phyloP scores from a whole-genome alignment of 805 yeast genomes.

The Myxozyma mucilagina region DNA sequence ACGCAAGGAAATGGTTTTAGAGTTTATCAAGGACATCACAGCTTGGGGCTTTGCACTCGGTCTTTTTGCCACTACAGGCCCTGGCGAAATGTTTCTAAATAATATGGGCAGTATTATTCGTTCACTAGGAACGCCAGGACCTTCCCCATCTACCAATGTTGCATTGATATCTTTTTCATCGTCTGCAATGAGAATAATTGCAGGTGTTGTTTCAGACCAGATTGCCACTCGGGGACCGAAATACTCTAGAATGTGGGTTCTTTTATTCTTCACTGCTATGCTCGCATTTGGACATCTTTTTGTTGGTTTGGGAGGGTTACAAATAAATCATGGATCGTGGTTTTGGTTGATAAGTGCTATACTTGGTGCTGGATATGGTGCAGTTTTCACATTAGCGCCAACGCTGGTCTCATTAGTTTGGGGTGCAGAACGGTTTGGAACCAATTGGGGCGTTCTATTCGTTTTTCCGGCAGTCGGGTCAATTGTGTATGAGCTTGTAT shows the following conservation, averaged over 20 bases:
- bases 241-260: constrained; percentile 39
- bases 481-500: constrained; percentile 63
- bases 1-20: constrained; percentile 35
- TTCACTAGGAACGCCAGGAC: constrained; percentile 40
- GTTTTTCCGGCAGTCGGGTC: constrained; percentile 87
- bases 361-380: constrained; percentile 77
- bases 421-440: constrained; percentile 87
- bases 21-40: constrained; percentile 52
- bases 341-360: constrained; percentile 47
- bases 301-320: constrained; percentile 24
- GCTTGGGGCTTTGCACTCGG: constrained; percentile 65
- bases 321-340: constrained; percentile 28
- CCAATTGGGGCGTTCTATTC: constrained; percentile 89
- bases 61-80: constrained; percentile 72
- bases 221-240: constrained; percentile 41
- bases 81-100: constrained; percentile 79
- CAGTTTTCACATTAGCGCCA: constrained; percentile 82
- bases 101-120: constrained; percentile 75
- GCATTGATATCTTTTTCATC: constrained; percentile 64
- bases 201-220: constrained; percentile 71
- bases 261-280: constrained; percentile 41
- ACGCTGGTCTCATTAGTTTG: constrained; percentile 79
- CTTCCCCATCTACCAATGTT: constrained; percentile 45
- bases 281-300: constrained; percentile 35
- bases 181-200: constrained; percentile 63